Base-by-base conservation (phyloP, 768 basidiomycete genomes). In the Boletus subcaerulescens region DNA sequence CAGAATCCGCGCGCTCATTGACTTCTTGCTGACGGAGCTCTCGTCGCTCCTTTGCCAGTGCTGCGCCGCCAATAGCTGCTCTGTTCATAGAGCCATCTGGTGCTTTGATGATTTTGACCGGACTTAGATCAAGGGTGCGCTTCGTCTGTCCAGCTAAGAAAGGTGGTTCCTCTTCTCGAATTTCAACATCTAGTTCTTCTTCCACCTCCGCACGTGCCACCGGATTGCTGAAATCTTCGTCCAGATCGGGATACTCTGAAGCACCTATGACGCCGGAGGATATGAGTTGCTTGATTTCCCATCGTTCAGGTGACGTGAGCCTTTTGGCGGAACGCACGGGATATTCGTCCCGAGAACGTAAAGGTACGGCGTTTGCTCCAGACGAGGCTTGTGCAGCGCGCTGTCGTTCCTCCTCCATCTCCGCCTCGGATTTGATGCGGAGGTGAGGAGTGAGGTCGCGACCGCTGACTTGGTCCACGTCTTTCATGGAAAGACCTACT, bases 201-300 rank as follows among this genome's bases (percentile, higher is more conserved):
- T 99, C 97, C 1, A 94, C 85, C 65, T 96, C 94, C 1, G 87
- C 87, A 45, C 85, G 85, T 20, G 85, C 85, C 65, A 83, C 78
- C 2, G 89, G 85, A 64, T 91, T 87, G 50, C 71, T 80, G 67
- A 89, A 83, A 55, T 93, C 91, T 62, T 94, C 93, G 59, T 95
- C 91, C 48, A 97, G 76, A 31, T 96, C 91, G 3, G 93, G 94
- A 64, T 95, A 96, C 69, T 98, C 97, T 5, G 94, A 88, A 12
- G 95, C 89, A 59, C 87, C 86, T 51, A 98, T 82, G 15, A 86
- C 91, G 41, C 97, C 97, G 31, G 94, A 97, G 1, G 97, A 91
- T 52, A 98, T 97, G 53, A 99, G 83, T 69, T 98, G 97, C 72
- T 98, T 98, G 73, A 99, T 95, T 76, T 99, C 97, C 94, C 97